Evolutionary conservation across 495 filamentous ascomycete genomes (phyloP).

Genomic region (Tuber brumale): DNA sequence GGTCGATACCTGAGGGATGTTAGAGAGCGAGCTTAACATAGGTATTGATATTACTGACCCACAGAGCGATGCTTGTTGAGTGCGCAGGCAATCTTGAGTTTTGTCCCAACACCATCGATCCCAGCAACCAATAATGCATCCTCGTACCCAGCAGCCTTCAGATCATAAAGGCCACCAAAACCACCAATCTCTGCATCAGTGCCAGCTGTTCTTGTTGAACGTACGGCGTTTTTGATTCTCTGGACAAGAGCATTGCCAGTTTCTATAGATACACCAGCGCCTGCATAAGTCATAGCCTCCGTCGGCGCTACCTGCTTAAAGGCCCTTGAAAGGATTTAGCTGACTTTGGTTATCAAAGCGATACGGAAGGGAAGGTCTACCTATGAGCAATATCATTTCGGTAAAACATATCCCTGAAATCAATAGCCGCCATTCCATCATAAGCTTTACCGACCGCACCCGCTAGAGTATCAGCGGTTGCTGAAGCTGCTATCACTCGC

Average conservation of each 20-base stretch:
- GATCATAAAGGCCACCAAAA: constrained; percentile 84
- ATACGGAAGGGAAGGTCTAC: constrained; percentile 44
- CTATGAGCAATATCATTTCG: constrained; percentile 85
- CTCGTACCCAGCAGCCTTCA: constrained; percentile 67
- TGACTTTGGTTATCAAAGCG: neutral
- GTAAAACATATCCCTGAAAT: constrained; percentile 87
- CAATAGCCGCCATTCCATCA: constrained; percentile 64
- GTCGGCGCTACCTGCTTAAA: constrained; percentile 26
- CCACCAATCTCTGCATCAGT: constrained; percentile 88
- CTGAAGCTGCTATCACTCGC: constrained; percentile 82
- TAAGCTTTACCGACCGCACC: constrained; percentile 82
- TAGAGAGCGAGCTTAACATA: constrained; percentile 1
- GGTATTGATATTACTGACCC: constrained; percentile 39
- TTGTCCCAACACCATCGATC: constrained; percentile 94
- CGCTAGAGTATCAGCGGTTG: constrained; percentile 65
- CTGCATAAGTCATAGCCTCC: constrained; percentile 73
- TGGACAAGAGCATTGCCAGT: constrained; percentile 85
- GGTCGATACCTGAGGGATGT: constrained; percentile 58
- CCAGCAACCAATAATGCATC: constrained; percentile 75
- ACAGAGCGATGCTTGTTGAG: constrained; percentile 86
- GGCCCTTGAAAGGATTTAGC: constrained; percentile 24
- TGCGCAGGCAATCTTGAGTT: constrained; percentile 86
- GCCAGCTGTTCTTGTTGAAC: constrained; percentile 71
- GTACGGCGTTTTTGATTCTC: constrained; percentile 75
- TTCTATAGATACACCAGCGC: constrained; percentile 85